Conservation (phyloP, 345 rosid species). For the Aegle marmelos region DNA sequence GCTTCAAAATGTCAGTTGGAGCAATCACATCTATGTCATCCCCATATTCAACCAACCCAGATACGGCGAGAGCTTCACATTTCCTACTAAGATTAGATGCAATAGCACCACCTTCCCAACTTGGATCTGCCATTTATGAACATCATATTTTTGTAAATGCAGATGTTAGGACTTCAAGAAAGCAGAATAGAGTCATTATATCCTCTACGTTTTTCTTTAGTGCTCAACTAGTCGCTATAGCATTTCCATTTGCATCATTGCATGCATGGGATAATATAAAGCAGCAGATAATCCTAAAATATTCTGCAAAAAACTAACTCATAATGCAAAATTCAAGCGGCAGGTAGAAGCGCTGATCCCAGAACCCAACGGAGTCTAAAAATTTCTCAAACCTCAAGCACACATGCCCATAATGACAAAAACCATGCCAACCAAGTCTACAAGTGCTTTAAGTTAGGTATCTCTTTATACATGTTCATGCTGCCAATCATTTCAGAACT, state of each 20-base stretch:
- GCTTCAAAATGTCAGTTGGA: slow-evolving; percentile 85
- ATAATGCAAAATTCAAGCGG: neutral
- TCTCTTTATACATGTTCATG: neutral
- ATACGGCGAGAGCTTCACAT: slow-evolving; percentile 93
- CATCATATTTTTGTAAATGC: slow-evolving; percentile 14
- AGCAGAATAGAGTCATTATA: neutral
- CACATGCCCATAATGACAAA: neutral
- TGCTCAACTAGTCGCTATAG: neutral
- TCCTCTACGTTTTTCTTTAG: neutral
- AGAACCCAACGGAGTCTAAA: neutral
- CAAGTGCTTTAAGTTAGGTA: neutral
- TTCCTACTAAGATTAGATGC: slow-evolving; percentile 64
- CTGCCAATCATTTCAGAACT: neutral
- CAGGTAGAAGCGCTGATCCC: neutral
- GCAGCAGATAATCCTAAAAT: neutral
- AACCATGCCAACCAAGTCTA: neutral
- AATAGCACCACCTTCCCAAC: slow-evolving; percentile 61
- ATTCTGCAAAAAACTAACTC: neutral
- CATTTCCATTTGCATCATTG: neutral
- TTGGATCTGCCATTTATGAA: slow-evolving; percentile 48
- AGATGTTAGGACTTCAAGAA: slow-evolving; percentile 6
- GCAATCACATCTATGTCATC: slow-evolving; percentile 96
- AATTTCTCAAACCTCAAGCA: neutral
- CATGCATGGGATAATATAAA: neutral
- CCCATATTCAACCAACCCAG: slow-evolving; percentile 90